Evolutionary conservation across 2,329 filamentous ascomycete species (phyloP).

Genomic region (Fusarium papillatum): DNA sequence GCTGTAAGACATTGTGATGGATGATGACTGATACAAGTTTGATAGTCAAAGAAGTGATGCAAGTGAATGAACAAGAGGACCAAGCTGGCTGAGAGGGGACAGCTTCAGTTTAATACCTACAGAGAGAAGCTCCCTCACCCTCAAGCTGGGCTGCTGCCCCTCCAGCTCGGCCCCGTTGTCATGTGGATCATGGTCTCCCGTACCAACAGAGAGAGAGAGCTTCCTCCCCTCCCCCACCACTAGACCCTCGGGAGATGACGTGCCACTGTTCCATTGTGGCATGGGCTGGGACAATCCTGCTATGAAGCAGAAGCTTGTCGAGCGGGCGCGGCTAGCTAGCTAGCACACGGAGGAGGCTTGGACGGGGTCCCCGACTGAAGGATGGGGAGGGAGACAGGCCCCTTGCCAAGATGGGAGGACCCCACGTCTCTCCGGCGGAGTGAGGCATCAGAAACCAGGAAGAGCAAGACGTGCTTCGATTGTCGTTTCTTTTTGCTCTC

Average conservation of each 20-base stretch:
- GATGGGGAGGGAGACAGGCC: not conserved
- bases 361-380: constrained; percentile 1
- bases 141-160: not conserved
- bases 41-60: constrained; percentile 10
- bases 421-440: not conserved
- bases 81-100: constrained; percentile 12
- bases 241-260: constrained; percentile 35
- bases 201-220: constrained; percentile 9
- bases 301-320: constrained; percentile 18
- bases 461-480: constrained; percentile 6
- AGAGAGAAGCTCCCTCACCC: constrained; percentile 22
- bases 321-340: constrained; percentile 15
- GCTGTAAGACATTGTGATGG: constrained; percentile 61
- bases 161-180: constrained; percentile 23
- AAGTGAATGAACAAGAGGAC: constrained; percentile 6
- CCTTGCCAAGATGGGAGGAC: constrained; percentile 13
- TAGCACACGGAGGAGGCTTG: constrained; percentile 21
- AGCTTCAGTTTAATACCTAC: constrained; percentile 35
- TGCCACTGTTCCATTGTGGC: constrained; percentile 36
- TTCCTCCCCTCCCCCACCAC: constrained; percentile 17
- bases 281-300: constrained; percentile 23
- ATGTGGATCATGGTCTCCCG: constrained; percentile 25
- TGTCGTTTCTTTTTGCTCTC: constrained; percentile 9
- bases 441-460: not conserved
- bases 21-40: not conserved